Evolutionary conservation across 2,329 filamentous ascomycete species (phyloP).

Genomic region (Aureobasidium sp.): DNA sequence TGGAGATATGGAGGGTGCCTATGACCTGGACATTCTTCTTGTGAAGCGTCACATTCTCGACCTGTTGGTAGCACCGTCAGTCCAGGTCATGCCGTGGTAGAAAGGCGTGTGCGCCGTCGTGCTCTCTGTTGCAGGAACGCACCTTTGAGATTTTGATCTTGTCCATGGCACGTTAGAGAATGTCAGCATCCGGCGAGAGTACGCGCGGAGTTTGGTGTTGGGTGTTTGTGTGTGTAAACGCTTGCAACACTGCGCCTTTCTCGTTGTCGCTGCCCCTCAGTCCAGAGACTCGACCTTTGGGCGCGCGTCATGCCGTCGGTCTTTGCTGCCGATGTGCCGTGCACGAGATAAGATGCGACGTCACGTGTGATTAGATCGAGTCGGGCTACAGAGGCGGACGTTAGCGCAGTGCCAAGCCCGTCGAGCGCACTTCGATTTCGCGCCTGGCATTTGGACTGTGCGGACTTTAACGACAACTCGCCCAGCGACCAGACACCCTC

Average conservation of each 20-base stretch:
- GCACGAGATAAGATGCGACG: background rate
- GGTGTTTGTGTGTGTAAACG: background rate
- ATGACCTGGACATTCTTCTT: constrained; percentile 48
- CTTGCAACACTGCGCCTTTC: background rate
- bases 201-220: background rate
- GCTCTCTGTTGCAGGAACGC: background rate
- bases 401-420: background rate
- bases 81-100: background rate
- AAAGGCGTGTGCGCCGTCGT: background rate
- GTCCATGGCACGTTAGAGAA: constrained; percentile 13
- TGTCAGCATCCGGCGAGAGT: background rate
- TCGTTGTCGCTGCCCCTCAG: background rate
- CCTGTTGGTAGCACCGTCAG: constrained; percentile 24
- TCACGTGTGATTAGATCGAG: background rate
- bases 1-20: constrained; percentile 54
- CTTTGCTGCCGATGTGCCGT: background rate
- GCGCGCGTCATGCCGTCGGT: background rate
- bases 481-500: constrained; percentile 1
- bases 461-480: constrained; percentile 1
- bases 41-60: constrained; percentile 54
- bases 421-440: background rate
- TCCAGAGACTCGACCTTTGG: background rate
- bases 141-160: constrained; percentile 14
- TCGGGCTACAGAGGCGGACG: background rate
- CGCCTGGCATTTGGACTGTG: background rate